Percentiles rank a stretch among this genome's conserved stretches.
These are phyloP conservation scores for Friedmanniomyces endolithicus DNA, from an alignment of 495 filamentous ascomycete genomes.

Conservation along the genomic window DNA sequence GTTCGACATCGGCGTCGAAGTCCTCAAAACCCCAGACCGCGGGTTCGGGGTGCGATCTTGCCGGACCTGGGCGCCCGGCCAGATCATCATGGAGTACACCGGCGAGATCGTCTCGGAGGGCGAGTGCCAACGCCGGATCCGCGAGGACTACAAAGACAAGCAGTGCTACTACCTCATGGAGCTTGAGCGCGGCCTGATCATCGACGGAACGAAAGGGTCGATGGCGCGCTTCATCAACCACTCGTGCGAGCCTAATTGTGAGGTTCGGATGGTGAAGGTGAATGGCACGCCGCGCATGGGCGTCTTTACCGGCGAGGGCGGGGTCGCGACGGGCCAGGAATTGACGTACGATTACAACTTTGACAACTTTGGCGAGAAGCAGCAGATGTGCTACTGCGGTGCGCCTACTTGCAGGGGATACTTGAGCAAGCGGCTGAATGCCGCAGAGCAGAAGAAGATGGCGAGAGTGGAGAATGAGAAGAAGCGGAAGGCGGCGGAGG, in stretches of 20 bases:
- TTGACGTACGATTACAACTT: slow-evolving; percentile 99
- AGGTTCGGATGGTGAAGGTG: slow-evolving; percentile 97
- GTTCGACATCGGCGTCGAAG: slow-evolving; percentile 86
- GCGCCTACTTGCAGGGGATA: slow-evolving; percentile 33
- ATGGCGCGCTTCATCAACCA: slow-evolving; percentile 98
- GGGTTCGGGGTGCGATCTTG: slow-evolving; percentile 87
- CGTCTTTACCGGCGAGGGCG: slow-evolving; percentile 79
- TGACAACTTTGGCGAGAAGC: slow-evolving; percentile 40
- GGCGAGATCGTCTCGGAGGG: slow-evolving; percentile 92
- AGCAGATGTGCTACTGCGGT: slow-evolving; percentile 35
- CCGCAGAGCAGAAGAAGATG: slow-evolving; percentile 13
- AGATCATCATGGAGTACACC: slow-evolving; percentile 96
- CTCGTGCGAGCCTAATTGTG: slow-evolving; percentile 92
- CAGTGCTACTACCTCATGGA: slow-evolving; percentile 97
- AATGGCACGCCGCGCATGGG: slow-evolving; percentile 91
- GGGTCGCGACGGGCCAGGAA: slow-evolving; percentile 87
- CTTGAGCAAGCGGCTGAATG: slow-evolving; percentile 22
- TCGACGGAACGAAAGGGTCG: slow-evolving; percentile 88
- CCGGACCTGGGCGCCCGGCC: slow-evolving; percentile 71
- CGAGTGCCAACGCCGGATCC: slow-evolving; percentile 88
- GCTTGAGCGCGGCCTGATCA: slow-evolving; percentile 97
- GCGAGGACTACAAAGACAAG: slow-evolving; percentile 78
- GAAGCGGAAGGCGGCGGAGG: slow-evolving; percentile 14
- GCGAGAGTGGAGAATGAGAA: slow-evolving; percentile 10
- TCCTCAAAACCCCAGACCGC: slow-evolving; percentile 75